Base-by-base conservation (phyloP, 2,329 filamentous ascomycete genomes). In the Pseudocercospora eumusae region DNA sequence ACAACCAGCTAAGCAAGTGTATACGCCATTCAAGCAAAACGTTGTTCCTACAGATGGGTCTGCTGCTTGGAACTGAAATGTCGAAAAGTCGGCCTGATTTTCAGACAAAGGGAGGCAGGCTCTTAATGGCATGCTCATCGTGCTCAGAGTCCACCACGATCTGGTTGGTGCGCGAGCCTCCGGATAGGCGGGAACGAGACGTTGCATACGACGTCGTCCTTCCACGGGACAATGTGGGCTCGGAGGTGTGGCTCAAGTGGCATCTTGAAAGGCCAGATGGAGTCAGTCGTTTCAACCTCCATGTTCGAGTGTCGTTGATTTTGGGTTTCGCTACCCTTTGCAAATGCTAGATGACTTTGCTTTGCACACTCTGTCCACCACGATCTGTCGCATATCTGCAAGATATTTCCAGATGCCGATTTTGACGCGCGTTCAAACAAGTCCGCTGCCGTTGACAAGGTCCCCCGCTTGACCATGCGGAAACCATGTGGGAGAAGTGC, bases 131-230 rank as follows among this genome's bases (percentile, higher is more conserved):
- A 40, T 18, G 15, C 36, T 40, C n/a, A 9, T 18, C 13, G 15
- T 15, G 31, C 31, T 33, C 15, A 15, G 31, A 33, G 31, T 13
- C 2, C 3, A 33, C 11, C 31, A 15, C 31, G 31, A 33, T 33
- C 11, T 33, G 31, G 31, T 13, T 15, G 31, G 31, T 15, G 31
- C 31, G 31, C 31, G 11, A 33, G 31, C 11, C 2, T 15, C 11
- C 31, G 31, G 31, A 23, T 25, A 15, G 20, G 23, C 18, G 45
- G 20, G 45, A 27, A 15, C 45, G 52, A 55, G 52, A 55, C 6
- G 52, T 36, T 55, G 52, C 52, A 55, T 23, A 36, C 53, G 31
- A 56, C 53, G 53, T 56, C 53, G 53, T 13, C 27, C 6, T 25
- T 18, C 23, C 23, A n/a, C 15, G 11, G 4, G 23, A 20, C 11